phyloP scores from a whole-genome alignment of 2,329 filamentous ascomycete species.

The Lecanicillium sp. region DNA sequence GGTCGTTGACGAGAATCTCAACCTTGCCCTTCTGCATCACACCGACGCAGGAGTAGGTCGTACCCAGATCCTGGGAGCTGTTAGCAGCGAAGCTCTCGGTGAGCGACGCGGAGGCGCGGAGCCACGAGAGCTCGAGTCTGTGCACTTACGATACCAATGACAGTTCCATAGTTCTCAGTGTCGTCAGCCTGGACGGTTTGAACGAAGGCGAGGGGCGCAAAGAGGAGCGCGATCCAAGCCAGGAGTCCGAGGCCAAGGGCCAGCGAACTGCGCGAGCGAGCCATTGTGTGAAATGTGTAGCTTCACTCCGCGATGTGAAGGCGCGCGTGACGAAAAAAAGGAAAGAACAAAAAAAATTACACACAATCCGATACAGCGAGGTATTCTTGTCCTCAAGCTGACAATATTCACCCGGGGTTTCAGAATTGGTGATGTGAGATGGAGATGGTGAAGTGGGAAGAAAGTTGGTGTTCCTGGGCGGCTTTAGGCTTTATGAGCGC shows the following conservation, averaged over 20 bases:
- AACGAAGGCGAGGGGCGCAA: conserved; percentile 81
- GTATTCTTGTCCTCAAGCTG: conserved; percentile 24
- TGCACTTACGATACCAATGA: conserved; percentile 76
- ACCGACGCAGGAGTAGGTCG: conserved; percentile 84
- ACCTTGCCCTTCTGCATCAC: conserved; percentile 95
- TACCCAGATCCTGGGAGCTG: conserved; percentile 66
- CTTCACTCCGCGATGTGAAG: conserved; percentile 16
- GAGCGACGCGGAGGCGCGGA: not conserved
- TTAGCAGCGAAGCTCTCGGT: conserved; percentile 17
- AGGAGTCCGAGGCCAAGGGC: conserved; percentile 80
- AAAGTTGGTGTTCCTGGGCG: conserved; percentile 18
- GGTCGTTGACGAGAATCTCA: conserved; percentile 92
- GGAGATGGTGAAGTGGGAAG: conserved; percentile 25
- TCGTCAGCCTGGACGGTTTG: conserved; percentile 69
- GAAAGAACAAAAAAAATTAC: conserved; percentile 19
- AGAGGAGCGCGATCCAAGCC: conserved; percentile 85
- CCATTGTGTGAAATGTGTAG: conserved; percentile 34
- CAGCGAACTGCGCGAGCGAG: conserved; percentile 60
- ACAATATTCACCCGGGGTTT: conserved; percentile 23
- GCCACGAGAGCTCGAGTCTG: not conserved
- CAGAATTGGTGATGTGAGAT: conserved; percentile 23
- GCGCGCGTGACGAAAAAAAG: conserved; percentile 15
- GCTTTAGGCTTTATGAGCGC: conserved; percentile 34
- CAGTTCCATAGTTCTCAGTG: conserved; percentile 74
- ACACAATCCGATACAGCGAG: conserved; percentile 24